Conservation (phyloP, 371 early-diverging fungal species). For the Apophysomyces sp. region DNA sequence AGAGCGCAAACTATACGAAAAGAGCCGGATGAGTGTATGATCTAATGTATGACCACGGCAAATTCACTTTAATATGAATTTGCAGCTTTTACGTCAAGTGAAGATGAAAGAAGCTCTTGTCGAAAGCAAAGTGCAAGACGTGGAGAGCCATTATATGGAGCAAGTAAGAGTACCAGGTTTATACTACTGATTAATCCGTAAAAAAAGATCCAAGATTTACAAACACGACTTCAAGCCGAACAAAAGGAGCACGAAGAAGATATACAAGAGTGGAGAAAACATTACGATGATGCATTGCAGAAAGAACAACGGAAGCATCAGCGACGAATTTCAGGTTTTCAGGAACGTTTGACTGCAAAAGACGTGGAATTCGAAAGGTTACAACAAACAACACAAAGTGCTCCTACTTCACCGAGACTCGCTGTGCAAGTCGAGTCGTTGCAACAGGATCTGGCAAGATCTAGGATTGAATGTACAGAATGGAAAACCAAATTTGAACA, state of each 20-base stretch:
- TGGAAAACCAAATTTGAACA: slow-evolving; percentile 11
- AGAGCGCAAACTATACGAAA: slow-evolving; percentile 24
- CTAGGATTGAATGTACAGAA: not conserved
- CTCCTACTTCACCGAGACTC: slow-evolving; percentile 12
- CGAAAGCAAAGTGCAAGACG: slow-evolving; percentile 25
- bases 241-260: slow-evolving; percentile 13
- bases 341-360: slow-evolving; percentile 19
- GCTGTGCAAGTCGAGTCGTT: not conserved
- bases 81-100: slow-evolving; percentile 31
- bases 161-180: slow-evolving; percentile 8
- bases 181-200: not conserved
- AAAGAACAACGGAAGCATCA: slow-evolving; percentile 24
- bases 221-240: slow-evolving; percentile 13
- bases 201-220: slow-evolving; percentile 11
- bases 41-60: too few relatives aligned
- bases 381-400: slow-evolving; percentile 11
- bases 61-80: too few relatives aligned
- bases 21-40: slow-evolving; percentile 29
- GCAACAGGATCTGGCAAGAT: not conserved
- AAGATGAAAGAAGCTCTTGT: slow-evolving; percentile 26
- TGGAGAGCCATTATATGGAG: slow-evolving; percentile 13
- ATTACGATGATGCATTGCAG: slow-evolving; percentile 13
- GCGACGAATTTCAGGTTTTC: slow-evolving; percentile 18
- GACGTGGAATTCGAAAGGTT: slow-evolving; percentile 5
- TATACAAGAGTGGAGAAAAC: slow-evolving; percentile 7